Evolutionary conservation across 495 filamentous ascomycete species (phyloP), one percentile per base, ranked within the genome.

Genomic region (Hypoxylon rickii): DNA sequence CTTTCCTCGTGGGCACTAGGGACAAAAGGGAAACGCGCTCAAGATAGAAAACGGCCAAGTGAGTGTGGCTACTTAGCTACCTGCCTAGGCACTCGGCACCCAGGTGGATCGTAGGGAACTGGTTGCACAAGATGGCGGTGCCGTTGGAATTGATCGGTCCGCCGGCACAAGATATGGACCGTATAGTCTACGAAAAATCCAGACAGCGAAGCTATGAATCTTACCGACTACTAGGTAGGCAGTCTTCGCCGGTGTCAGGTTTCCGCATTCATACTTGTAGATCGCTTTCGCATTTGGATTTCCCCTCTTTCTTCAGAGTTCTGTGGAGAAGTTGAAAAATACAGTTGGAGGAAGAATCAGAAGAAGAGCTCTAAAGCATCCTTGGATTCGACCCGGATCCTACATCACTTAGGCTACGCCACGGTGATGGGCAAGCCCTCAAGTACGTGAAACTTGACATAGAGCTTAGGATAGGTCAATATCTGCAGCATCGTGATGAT

Each of bases 241-340:
- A 32, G 18, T 17, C 40, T 29, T 37, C 26, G 6, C 12, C 15
- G 12, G 48, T 21, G 15, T 40, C 32, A 39, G 42, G 20, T 10
- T 39, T 15, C 22, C 15, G 32, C 22, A 42, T 29, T 15, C 37
- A 18, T 42, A 47, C 37, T 49, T 31, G 48, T 19, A 48, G 33
- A 52, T 29, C 24, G 24, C 24, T 29, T 29, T 29, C 24, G 24
- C 24, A 29, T 29, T 47, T 43, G 32, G 44, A 55, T 52, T 46
- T 44, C 46, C 53, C 33, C 40, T 52, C 16, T 33, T 21, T 24
- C 44, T 43, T 44, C 18, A 12, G 10, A 10, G 24, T 29, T 17
- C 24, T 53, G 47, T 51, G 49, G 53, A 26, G 49, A 63, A 63
- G 59, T 54, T 26, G 59, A 63, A 43, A 58, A 63, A 58, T 48